Percentiles rank a stretch among this genome's conserved stretches.
Evolutionary conservation across 2,329 filamentous ascomycete species (phyloP).

Genomic region (Polychaeton citri): DNA sequence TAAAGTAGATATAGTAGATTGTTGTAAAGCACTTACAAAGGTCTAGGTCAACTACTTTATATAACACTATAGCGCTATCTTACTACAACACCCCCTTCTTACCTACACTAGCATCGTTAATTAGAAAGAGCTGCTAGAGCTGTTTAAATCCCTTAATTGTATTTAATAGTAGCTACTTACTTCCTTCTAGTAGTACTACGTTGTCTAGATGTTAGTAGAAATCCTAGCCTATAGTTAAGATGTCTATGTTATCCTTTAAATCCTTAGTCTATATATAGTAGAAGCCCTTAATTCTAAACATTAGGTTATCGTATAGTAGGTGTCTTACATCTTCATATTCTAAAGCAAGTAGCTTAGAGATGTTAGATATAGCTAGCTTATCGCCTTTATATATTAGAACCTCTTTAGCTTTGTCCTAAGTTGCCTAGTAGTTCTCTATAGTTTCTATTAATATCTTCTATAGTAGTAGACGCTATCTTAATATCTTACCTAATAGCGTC

Average conservation of each 20-base stretch:
- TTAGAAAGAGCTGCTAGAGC: background rate
- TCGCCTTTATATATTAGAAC: background rate
- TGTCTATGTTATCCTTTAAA: too few relatives aligned
- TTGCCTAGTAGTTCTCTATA: background rate
- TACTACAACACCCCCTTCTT: background rate
- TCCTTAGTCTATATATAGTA: too few relatives aligned
- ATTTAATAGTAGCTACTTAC: too few relatives aligned
- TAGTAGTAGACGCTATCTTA: background rate
- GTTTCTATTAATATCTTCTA: background rate
- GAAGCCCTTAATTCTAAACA: too few relatives aligned
- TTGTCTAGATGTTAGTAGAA: too few relatives aligned
- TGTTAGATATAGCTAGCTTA: background rate
- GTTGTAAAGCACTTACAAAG: background rate
- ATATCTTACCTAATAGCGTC: background rate
- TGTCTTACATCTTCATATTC: too few relatives aligned
- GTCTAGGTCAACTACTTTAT: background rate
- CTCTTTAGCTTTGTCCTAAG: background rate
- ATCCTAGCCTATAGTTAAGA: too few relatives aligned
- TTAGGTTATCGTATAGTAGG: too few relatives aligned
- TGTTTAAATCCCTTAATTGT: too few relatives aligned
- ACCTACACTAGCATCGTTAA: background rate
- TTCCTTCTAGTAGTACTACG: too few relatives aligned
- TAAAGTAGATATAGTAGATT: background rate
- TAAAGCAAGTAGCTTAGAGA: too few relatives aligned
- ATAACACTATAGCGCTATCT: background rate